Conservation (phyloP, 805 yeast species). For the Phaffomyces opuntiae region DNA sequence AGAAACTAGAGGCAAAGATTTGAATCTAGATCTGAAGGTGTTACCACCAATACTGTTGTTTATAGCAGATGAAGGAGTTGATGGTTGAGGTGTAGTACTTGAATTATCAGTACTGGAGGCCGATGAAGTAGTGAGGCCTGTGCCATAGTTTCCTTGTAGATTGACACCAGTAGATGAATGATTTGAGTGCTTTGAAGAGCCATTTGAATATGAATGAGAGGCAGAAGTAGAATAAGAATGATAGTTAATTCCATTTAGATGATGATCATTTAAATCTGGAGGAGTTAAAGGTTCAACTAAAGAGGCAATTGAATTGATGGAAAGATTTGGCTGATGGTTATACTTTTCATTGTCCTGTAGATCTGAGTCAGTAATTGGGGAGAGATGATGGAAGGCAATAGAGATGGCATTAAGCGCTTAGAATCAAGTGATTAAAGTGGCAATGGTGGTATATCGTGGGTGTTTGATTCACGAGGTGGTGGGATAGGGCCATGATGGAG, state of each 20-base stretch:
- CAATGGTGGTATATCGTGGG: no score
- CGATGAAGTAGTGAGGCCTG: neutral
- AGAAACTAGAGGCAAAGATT: constrained; percentile 28
- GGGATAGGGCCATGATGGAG: neutral
- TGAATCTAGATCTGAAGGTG: constrained; percentile 23
- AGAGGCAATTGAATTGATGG: constrained; percentile 34
- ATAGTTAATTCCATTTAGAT: constrained; percentile 11
- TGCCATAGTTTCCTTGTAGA: constrained; percentile 1
- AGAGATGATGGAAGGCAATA: neutral
- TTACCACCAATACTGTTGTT: constrained; percentile 20
- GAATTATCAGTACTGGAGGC: neutral
- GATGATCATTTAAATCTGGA: constrained; percentile 28
- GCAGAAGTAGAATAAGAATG: constrained; percentile 2
- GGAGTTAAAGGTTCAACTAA: constrained; percentile 48
- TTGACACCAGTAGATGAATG: neutral
- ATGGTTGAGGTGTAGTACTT: neutral
- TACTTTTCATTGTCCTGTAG: constrained; percentile 7
- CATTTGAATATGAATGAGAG: neutral
- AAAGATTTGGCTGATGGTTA: constrained; percentile 20
- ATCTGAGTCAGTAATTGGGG: neutral
- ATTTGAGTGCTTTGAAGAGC: neutral
- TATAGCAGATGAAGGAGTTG: constrained; percentile 17
- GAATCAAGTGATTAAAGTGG: no score
- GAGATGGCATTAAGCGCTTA: neutral
- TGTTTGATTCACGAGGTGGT: neutral